phyloP scores from a whole-genome alignment of 2,329 filamentous ascomycete genomes.

The Pestalotiopsis sp. region DNA sequence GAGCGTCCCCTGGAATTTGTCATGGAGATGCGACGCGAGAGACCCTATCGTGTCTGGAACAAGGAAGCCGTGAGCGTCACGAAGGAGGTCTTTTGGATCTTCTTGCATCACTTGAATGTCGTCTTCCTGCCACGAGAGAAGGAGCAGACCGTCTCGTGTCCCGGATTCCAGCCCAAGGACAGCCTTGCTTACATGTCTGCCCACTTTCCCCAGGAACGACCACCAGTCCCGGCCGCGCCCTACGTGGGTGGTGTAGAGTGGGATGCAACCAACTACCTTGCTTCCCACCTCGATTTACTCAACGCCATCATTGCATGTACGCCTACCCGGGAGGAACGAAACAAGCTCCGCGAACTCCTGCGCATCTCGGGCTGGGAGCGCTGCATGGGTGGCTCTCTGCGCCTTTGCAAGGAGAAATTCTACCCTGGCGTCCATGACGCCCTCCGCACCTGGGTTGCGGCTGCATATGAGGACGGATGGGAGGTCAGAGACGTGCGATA shows the following conservation, averaged over 20 bases:
- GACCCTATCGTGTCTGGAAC: slow-evolving; percentile 92
- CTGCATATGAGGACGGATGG: slow-evolving; percentile 87
- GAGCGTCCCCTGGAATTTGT: slow-evolving; percentile 83
- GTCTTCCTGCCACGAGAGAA: slow-evolving; percentile 64
- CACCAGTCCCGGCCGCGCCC: slow-evolving; percentile 89
- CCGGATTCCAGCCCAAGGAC: slow-evolving; percentile 29
- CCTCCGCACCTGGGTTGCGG: slow-evolving; percentile 86
- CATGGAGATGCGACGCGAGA: slow-evolving; percentile 80
- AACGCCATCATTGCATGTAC: slow-evolving; percentile 88
- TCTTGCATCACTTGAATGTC: slow-evolving; percentile 91
- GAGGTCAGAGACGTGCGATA: slow-evolving; percentile 79
- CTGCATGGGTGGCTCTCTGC: slow-evolving; percentile 79
- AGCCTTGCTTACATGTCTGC: slow-evolving; percentile 64
- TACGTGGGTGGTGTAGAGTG: slow-evolving; percentile 98
- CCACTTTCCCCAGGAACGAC: slow-evolving; percentile 83
- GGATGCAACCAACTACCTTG: slow-evolving; percentile 97
- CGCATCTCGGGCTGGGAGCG: slow-evolving; percentile 89
- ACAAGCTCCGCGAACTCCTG: slow-evolving; percentile 75
- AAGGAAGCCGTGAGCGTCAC: slow-evolving; percentile 91
- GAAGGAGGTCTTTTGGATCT: slow-evolving; percentile 99
- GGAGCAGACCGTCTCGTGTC: slow-evolving; percentile 32
- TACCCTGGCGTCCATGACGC: slow-evolving; percentile 91
- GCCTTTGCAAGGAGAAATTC: slow-evolving; percentile 97
- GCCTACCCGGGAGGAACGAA: slow-evolving; percentile 70
- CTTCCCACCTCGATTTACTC: slow-evolving; percentile 87